phyloP scores from a whole-genome alignment of 306 rosid genomes.

The Hippophae rhamnoides region DNA sequence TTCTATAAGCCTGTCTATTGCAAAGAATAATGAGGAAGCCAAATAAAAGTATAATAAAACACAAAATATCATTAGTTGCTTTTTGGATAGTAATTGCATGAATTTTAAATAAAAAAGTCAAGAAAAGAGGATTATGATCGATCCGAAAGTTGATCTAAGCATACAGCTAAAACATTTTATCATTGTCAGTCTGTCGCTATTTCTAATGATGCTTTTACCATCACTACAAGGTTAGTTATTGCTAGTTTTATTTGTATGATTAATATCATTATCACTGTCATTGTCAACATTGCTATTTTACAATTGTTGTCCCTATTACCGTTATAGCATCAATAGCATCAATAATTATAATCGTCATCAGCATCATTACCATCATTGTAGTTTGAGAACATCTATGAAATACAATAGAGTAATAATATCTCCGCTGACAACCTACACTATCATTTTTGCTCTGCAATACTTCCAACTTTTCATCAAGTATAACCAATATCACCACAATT shows the following conservation, averaged over 20 bases:
- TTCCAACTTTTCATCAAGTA: background rate
- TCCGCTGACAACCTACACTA: background rate
- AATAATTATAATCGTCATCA: background rate
- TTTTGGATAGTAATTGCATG: too few species aligned
- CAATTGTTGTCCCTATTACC: too few species aligned
- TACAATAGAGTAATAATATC: background rate
- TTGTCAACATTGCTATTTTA: background rate
- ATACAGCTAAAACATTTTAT: too few species aligned
- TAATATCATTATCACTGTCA: background rate
- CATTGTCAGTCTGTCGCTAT: background rate
- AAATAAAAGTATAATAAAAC: too few species aligned
- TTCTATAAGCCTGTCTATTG: too few species aligned
- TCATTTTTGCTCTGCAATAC: background rate
- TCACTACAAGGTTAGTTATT: too few species aligned
- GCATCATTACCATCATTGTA: background rate
- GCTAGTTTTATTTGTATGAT: background rate
- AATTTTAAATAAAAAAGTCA: too few species aligned
- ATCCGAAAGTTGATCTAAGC: too few species aligned
- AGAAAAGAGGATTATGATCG: too few species aligned
- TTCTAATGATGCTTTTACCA: background rate
- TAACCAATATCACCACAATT: background rate
- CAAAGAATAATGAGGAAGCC: too few species aligned
- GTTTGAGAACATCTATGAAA: slow-evolving; percentile 1
- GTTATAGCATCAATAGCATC: too few species aligned
- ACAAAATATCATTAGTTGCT: too few species aligned